Evolutionary conservation across 2,329 filamentous ascomycete genomes (phyloP).

Genomic region (Pseudogymnoascus sp.): DNA sequence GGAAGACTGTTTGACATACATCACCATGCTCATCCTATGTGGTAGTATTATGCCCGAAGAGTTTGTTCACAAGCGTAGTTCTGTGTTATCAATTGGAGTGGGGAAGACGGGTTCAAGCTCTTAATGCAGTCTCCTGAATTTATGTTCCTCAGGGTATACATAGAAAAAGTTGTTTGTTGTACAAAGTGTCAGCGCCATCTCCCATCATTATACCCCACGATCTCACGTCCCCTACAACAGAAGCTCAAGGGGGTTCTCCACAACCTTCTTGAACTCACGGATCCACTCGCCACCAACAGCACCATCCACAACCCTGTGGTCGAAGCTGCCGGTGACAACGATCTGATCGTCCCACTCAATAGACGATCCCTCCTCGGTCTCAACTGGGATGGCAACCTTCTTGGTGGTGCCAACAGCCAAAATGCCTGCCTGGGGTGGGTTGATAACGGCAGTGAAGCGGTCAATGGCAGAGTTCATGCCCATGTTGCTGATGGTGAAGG

Average conservation of each 20-base stretch:
- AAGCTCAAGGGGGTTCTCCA: slow-evolving; percentile 95
- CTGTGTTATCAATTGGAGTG: neutral
- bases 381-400: slow-evolving; percentile 85
- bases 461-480: slow-evolving; percentile 97
- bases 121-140: slow-evolving; percentile 10
- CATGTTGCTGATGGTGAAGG: slow-evolving; percentile 99
- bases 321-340: slow-evolving; percentile 86
- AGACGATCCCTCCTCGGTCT: slow-evolving; percentile 68
- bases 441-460: slow-evolving; percentile 97
- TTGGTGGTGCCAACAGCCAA: slow-evolving; percentile 88
- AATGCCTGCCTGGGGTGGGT: slow-evolving; percentile 94
- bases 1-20: neutral
- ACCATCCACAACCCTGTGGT: slow-evolving; percentile 97
- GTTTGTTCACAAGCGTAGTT: neutral
- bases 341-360: slow-evolving; percentile 98
- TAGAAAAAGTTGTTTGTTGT: slow-evolving; percentile 11
- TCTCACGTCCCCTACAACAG: slow-evolving; percentile 56
- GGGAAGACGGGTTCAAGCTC: neutral
- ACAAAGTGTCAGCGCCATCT: slow-evolving; percentile 8
- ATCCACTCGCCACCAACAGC: slow-evolving; percentile 96
- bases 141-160: slow-evolving; percentile 6
- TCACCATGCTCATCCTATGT: neutral
- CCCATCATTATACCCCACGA: neutral
- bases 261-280: slow-evolving; percentile 89
- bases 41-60: neutral